Evolutionary conservation across 2,329 filamentous ascomycete genomes (phyloP), one percentile per base, ranked within the genome.

Genomic region (Gaeumannomyces tritici): DNA sequence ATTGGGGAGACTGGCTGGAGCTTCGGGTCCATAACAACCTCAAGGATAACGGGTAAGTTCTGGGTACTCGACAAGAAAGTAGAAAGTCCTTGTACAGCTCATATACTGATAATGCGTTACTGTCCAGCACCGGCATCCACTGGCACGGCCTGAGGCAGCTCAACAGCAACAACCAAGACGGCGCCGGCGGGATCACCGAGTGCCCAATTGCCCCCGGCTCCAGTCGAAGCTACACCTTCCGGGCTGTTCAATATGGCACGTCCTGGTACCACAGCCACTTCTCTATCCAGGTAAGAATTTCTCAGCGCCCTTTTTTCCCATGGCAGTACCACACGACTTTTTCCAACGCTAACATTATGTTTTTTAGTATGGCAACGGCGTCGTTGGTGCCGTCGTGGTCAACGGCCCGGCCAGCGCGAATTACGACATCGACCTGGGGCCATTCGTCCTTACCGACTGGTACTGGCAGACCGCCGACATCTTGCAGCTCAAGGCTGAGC

Each of bases 11-110:
- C 64, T 71, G 65, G 7, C 71, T 80, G 33, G 73, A 87, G 59
- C 80, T 90, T 60, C 84, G 83, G 28, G 82, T 90, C 63, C 79
- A 83, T 72, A 91, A 91, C 71, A 78, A 83, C n/a, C 79, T 90
- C 2, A 78, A 77, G 18, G 73, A 69, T 35, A 77, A 76, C 65
- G 74, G 72, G 71, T 74, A 62, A 60, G 69, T 42, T 12, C 13
- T 42, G 7, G 15, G 5, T 42, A 18, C 13, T 42, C 35, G 35
- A 6, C 35, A 12, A 13, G 13, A 27, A 13, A 26, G 3, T 24
- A 28, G 31, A 13, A n/a, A n/a, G n/a, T n/a, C n/a, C n/a, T n/a
- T n/a, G 31, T 3, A 31, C 7, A 5, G 21, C 5, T 57, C 18
- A 13, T 21, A 12, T 58, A 18, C 29, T 58, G 18, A 58, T 3